Evolutionary conservation across 192 early-diverging fungal species (phyloP), one percentile per base, ranked within the genome.

Genomic region (Lobosporangium transversale): DNA sequence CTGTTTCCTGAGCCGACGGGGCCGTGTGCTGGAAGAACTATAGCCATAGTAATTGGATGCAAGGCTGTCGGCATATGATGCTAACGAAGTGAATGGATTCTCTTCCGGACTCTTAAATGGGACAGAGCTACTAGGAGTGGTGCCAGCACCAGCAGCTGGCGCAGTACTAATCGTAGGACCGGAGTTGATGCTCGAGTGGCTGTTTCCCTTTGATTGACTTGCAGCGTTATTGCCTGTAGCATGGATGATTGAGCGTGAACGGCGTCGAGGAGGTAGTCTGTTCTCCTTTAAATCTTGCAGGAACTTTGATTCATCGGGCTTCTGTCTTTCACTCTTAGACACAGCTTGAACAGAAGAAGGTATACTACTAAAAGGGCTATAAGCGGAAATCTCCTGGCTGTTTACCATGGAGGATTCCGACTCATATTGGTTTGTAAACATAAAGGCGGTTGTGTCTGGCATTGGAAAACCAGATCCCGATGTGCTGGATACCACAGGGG

Each of bases 181-280:
- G 26, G 21, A 14, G 42, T 53, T 36, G 37, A 36, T 54, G 32
- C 15, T 21, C n/a, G n/a, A n/a, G n/a, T 6, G 58, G 11, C 4
- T 30, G 14, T 7, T 40, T n/a, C n/a, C n/a, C n/a, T n/a, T n/a
- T n/a, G n/a, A n/a, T n/a, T n/a, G n/a, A n/a, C n/a, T n/a, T n/a
- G n/a, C n/a, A n/a, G n/a, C n/a, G n/a, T n/a, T n/a, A n/a, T n/a
- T n/a, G n/a, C n/a, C n/a, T n/a, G n/a, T n/a, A n/a, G 53, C 58
- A 70, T 53, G 9, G 68, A n/a, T n/a, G n/a, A n/a, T n/a, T 12
- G 64, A 65, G 6, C 71, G 71, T 15, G 71, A 76, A 24, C 71
- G 71, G 40, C 71, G 71, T 26, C 71, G 71, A 51, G 63, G 71
- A 47, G 71, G 71, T 1, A 59, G 30, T 33, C 33, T 36, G 11